Evolutionary conservation across 805 yeast species (phyloP).

Genomic region (Candida pseudofarinosa): DNA sequence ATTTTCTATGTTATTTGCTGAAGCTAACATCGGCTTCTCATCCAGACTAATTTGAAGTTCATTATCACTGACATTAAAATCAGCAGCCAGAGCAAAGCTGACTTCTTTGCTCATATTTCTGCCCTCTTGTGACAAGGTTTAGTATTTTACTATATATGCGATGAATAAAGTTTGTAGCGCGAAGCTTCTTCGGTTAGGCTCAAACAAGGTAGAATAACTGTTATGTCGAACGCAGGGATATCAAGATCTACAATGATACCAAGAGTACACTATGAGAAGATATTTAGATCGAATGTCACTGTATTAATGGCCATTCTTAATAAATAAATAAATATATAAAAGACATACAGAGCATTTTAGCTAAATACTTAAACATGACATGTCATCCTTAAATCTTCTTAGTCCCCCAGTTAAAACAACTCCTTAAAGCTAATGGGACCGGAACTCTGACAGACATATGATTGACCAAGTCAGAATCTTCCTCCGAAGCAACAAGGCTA

Average conservation of each 20-base stretch:
- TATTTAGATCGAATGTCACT: no score
- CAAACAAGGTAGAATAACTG: no score
- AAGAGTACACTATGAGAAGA: no score
- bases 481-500: slow-evolving; percentile 7
- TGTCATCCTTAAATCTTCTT: no score
- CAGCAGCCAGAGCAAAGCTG: background rate
- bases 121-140: background rate
- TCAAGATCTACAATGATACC: no score
- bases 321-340: no score
- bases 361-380: no score
- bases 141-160: background rate
- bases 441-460: slow-evolving; percentile 9
- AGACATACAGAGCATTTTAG: no score
- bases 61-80: background rate
- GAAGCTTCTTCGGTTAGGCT: no score
- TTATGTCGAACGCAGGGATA: no score
- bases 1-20: background rate
- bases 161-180: background rate
- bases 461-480: slow-evolving; percentile 14
- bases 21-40: background rate
- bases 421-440: slow-evolving; percentile 2
- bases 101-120: background rate
- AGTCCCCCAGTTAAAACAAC: slow-evolving; percentile 7
- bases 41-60: background rate
- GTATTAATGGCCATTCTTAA: no score